Base-by-base conservation (phyloP, 2,329 filamentous ascomycete species). In the Tolypocladium endophyticum region DNA sequence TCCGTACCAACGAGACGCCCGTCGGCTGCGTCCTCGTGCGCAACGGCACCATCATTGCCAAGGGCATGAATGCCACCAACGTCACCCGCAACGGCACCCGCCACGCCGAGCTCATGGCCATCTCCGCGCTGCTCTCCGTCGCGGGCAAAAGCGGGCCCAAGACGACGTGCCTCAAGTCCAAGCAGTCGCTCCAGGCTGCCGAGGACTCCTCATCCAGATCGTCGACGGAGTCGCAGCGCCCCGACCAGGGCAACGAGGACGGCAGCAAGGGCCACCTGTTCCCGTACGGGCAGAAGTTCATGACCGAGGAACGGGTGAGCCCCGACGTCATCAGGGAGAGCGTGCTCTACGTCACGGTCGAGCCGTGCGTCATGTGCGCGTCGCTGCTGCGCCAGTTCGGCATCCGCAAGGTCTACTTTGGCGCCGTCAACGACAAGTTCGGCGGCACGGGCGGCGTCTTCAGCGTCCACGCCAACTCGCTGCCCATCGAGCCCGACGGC, bases 361-460 rank as follows among this genome's bases (percentile, higher is more conserved):
- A 99, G 75, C 94, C 94, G 5, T 99, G 94, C 73, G 91, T 99
- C 76, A 99, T 99, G 94, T 99, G 94, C 71, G 94, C 94, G 16
- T 95, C 92, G 8, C 85, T 95, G 58, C 81, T 99, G 57, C 86
- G 92, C 57, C 95, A 99, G 74, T 87, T 95, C 64, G 84, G 86
- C 18, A 92, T 99, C 73, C 85, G 88, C 63, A 88, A 88, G 65
- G 94, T 99, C 38, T 97, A 93, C 73, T 99, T 94, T 73, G 95
- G 94, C 5, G 96, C 92, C 61, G 85, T 89, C 67, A 99, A 99
- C 72, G 94, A 99, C 76, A 90, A 95, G 60, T 99, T 99, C 76
- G 94, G 94, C 9, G 94, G 95, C 38, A 96, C 92, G 20, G 94
- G 94, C 1, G 93, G 95, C 58, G 94, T 99, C 18, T 86, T 99